Conservation (phyloP, 2,329 filamentous ascomycete genomes). For the Trichoderma sp. region DNA sequence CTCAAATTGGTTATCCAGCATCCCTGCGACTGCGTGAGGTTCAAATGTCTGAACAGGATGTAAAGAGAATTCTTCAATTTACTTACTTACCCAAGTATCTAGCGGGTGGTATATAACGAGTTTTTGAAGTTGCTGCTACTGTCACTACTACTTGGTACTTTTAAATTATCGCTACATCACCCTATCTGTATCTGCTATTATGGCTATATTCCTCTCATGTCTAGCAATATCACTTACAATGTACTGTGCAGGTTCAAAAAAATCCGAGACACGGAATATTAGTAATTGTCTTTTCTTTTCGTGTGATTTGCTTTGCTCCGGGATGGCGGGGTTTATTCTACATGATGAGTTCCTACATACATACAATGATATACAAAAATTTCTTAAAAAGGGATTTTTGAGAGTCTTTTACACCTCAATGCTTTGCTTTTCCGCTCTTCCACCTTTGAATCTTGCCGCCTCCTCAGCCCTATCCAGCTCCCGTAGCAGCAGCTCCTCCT, state of each 20-base stretch:
- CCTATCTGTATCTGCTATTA: neutral
- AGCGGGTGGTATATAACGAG: no score
- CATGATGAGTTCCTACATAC: conserved; percentile 9
- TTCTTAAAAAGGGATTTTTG: neutral
- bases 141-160: neutral
- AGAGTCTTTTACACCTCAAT: neutral
- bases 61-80: neutral
- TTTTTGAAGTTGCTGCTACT: neutral
- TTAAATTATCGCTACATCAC: neutral
- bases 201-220: neutral
- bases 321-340: conserved; percentile 16
- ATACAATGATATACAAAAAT: conserved; percentile 21
- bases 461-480: conserved; percentile 33
- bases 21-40: neutral
- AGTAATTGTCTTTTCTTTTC: neutral
- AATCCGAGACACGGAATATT: neutral
- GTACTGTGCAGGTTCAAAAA: neutral
- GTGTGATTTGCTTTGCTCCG: neutral
- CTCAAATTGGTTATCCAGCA: neutral
- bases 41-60: neutral
- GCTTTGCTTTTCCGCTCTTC: conserved; percentile 10
- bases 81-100: no score
- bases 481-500: conserved; percentile 32
- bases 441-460: neutral
- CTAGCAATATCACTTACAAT: neutral